Base-by-base conservation (phyloP, 108 stramenopile species). In the Conticribra guillardii region DNA sequence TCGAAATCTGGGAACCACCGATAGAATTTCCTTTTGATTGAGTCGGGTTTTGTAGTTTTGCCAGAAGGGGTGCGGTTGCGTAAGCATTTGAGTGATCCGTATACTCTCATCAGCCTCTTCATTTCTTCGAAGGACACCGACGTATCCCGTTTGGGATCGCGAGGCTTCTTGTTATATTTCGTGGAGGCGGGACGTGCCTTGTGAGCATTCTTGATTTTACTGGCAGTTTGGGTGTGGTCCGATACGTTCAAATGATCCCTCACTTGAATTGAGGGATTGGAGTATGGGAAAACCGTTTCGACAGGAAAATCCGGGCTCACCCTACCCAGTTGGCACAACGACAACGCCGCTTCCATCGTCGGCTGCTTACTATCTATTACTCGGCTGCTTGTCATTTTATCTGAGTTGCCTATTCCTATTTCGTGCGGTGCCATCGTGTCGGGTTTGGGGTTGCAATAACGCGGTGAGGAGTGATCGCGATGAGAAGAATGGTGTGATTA, bases 1-100 rank as follows among this genome's bases (percentile, higher is more conserved):
- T 74, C 74, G 46, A 74, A 62, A 32, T 74, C 74, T 16, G 74
- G 74, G 52, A 74, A 74, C 74, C 74, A 74, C 18, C 74, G 64
- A 50, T 74, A 74, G 47, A 74, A 74, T 29, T 74, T 74, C 9
- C 74, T 64, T 47, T 67, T 74, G 49, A 74, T 31, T 15, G 74
- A 74, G n/a, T 74, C 74, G 1, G 14, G 17, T 28, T 67, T 74
- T 1, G 61, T 15, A 3, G 31, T 59, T 22, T 60, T 59, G 14
- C 29, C 44, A 11, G 51, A 30, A 7, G 61, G 61, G 30, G 59
- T 56, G 16, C 63, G 71, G 18, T 64, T 64, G 9, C 71, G 71
- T 9, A 73, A 54, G 55, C 71, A 73, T 34, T 73, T 73, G 45
- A 73, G 26, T 8, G 71, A 61, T 28, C 71, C 71, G 55, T 73